Evolutionary conservation across 208 protist genomes (phyloP).

Genomic region (Novymonas esmeraldas): DNA sequence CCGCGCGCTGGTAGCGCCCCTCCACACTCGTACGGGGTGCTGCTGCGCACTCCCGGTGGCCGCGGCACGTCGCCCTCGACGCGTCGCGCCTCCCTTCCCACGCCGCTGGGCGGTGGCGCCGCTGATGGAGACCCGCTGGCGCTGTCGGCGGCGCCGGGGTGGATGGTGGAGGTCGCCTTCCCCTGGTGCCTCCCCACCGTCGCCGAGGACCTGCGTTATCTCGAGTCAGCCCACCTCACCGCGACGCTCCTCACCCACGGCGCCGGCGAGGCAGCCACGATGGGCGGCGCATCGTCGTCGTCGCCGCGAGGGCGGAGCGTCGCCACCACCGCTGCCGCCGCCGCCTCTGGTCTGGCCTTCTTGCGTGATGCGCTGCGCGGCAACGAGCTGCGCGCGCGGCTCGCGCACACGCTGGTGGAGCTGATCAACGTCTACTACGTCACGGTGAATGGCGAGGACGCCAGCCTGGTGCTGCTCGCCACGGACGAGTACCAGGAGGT

Average conservation of each 20-base stretch:
- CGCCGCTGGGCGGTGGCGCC: slow-evolving; percentile 1
- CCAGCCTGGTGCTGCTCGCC: slow-evolving; percentile 72
- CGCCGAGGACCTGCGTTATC: slow-evolving; percentile 69
- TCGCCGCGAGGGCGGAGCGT: slow-evolving; percentile 12
- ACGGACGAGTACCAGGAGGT: slow-evolving; percentile 79
- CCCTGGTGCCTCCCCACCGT: slow-evolving; percentile 41
- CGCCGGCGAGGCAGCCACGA: background rate
- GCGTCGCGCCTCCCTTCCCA: background rate
- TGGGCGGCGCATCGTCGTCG: slow-evolving; percentile 3
- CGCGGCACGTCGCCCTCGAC: slow-evolving; percentile 2
- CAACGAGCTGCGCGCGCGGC: slow-evolving; percentile 71
- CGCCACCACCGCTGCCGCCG: background rate
- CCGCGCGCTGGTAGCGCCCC: slow-evolving; percentile 8
- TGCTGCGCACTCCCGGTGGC: background rate
- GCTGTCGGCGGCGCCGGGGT: slow-evolving; percentile 8
- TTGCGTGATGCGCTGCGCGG: slow-evolving; percentile 49
- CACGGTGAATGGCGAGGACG: slow-evolving; percentile 73
- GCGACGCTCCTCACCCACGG: slow-evolving; percentile 23
- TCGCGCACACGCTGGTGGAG: slow-evolving; percentile 69
- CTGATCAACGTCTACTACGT: slow-evolving; percentile 76
- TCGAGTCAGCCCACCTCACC: slow-evolving; percentile 52
- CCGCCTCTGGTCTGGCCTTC: slow-evolving; percentile 13
- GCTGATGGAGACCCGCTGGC: background rate
- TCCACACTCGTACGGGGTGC: slow-evolving; percentile 3
- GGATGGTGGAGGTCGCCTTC: slow-evolving; percentile 53